Evolutionary conservation across 192 early-diverging fungal species (phyloP).

Genomic region (Funneliformis geosporum): DNA sequence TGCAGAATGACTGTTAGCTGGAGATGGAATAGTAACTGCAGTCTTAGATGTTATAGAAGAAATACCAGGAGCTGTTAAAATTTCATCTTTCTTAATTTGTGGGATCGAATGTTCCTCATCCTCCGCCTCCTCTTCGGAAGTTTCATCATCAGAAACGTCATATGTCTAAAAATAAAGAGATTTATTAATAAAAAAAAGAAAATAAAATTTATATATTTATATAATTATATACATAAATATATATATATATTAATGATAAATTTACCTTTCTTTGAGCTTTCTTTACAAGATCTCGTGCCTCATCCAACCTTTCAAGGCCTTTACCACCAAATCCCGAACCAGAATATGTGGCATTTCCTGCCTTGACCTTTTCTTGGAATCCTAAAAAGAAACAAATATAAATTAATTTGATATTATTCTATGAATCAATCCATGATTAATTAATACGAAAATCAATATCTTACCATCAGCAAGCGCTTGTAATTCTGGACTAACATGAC

Average conservation of each 20-base stretch:
- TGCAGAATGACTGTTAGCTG: slow-evolving; percentile 1
- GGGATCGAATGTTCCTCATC: slow-evolving; percentile 47
- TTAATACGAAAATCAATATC: neutral
- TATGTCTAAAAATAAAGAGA: slow-evolving; percentile 48
- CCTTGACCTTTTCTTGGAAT: slow-evolving; percentile 79
- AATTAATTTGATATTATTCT: slow-evolving; percentile 26
- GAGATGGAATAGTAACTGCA: neutral
- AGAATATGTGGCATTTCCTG: slow-evolving; percentile 67
- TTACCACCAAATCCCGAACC: slow-evolving; percentile 94
- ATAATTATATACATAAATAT: no score
- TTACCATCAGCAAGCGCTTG: slow-evolving; percentile 71
- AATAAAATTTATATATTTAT: no score
- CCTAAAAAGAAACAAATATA: neutral
- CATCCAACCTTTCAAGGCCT: slow-evolving; percentile 91
- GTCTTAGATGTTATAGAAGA: slow-evolving; percentile 5
- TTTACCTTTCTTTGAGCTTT: slow-evolving; percentile 85
- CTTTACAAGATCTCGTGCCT: slow-evolving; percentile 86
- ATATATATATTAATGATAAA: neutral
- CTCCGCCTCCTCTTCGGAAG: slow-evolving; percentile 62
- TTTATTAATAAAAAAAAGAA: neutral
- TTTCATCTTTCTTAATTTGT: slow-evolving; percentile 46
- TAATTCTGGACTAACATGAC: slow-evolving; percentile 73
- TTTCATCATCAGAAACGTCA: slow-evolving; percentile 69
- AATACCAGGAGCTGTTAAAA: slow-evolving; percentile 28
- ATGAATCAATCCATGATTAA: slow-evolving; percentile 36